These are phyloP conservation scores for Draba incana DNA, from an alignment of 345 rosid species.

Conservation along the genomic window DNA sequence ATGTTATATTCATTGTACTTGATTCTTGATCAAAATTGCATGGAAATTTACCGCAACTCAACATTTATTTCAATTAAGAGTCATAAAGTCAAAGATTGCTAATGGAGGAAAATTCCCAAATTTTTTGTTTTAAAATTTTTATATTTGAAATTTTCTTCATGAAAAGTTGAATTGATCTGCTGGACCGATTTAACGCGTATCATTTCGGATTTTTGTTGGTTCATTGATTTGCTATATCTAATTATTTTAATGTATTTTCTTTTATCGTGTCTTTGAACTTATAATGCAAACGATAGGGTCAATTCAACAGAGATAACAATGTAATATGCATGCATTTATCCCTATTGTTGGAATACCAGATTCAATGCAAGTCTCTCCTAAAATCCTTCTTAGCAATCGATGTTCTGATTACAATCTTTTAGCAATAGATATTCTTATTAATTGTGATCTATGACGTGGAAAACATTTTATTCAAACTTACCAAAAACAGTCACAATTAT, in stretches of 20 bases:
- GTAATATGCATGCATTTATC: constrained; percentile 27
- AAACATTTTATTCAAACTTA: not conserved
- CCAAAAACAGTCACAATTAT: not conserved
- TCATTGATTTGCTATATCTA: constrained; percentile 3
- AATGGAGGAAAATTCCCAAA: too few relatives aligned
- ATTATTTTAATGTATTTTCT: not conserved
- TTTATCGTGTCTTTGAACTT: constrained; percentile 3
- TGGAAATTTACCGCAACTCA: too few relatives aligned
- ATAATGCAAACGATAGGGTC: constrained; percentile 34
- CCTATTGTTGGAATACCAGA: constrained; percentile 24
- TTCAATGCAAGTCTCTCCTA: constrained; percentile 27
- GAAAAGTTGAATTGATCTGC: not conserved
- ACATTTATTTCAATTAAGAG: too few relatives aligned
- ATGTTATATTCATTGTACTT: too few relatives aligned
- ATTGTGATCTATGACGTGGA: not conserved
- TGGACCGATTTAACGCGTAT: not conserved
- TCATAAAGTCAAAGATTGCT: too few relatives aligned
- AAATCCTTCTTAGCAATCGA: constrained; percentile 18
- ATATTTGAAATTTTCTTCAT: not conserved
- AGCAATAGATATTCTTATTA: constrained; percentile 19
- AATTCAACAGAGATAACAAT: constrained; percentile 9
- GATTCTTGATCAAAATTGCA: too few relatives aligned
- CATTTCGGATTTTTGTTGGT: constrained; percentile 12
- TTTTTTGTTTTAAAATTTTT: too few relatives aligned
- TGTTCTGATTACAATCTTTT: constrained; percentile 27